These are phyloP conservation scores for Wallacemonas sp. DNA, from an alignment of 208 protist species.

Conservation along the genomic window DNA sequence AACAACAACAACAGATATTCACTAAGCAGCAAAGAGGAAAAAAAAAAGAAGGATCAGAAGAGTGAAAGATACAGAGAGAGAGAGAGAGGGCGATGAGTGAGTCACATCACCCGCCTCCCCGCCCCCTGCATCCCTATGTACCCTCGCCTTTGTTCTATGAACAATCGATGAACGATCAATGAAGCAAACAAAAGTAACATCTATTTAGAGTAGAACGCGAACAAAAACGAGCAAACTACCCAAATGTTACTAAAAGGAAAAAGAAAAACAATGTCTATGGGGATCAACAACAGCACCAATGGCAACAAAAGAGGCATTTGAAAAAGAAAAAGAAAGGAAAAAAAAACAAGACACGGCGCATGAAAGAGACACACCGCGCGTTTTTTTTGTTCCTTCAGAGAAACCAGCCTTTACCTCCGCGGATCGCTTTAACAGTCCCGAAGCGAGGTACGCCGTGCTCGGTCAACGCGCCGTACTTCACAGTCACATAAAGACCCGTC, in stretches of 20 bases:
- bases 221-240: too few relatives aligned
- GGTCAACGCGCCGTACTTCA: constrained; percentile 80
- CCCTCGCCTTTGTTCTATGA: too few relatives aligned
- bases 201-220: too few relatives aligned
- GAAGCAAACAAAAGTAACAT: background rate
- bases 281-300: too few relatives aligned
- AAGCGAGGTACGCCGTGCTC: constrained; percentile 87
- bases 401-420: constrained; percentile 88
- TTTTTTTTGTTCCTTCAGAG: constrained; percentile 37
- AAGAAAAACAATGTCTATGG: background rate
- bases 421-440: constrained; percentile 81
- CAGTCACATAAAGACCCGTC: constrained; percentile 82
- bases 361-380: background rate
- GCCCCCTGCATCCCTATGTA: too few relatives aligned
- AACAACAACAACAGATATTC: background rate
- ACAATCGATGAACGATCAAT: too few relatives aligned
- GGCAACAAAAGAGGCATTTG: too few relatives aligned
- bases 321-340: background rate
- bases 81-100: background rate
- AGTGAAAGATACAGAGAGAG: constrained; percentile 6
- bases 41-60: background rate
- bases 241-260: too few relatives aligned
- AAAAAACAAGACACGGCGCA: background rate
- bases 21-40: background rate
- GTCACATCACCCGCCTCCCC: background rate